phyloP scores from a whole-genome alignment of 73 alveolate genomes.

The Loxodes magnus region DNA sequence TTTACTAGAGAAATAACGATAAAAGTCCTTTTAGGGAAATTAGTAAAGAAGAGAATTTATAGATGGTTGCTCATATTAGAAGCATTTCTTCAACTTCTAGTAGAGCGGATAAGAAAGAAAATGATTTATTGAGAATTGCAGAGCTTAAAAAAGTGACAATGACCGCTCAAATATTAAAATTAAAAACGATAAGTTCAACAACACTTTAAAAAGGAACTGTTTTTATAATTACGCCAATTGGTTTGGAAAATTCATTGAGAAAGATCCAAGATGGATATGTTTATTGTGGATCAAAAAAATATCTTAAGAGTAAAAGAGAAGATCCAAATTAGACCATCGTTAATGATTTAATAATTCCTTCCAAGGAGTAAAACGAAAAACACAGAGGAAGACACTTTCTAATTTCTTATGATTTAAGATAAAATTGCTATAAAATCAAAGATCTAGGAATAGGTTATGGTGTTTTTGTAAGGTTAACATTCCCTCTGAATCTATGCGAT shows the following conservation, averaged over 20 bases:
- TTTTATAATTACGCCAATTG: conserved; percentile 35
- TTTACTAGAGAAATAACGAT: too few species aligned
- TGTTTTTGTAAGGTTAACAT: conserved; percentile 34
- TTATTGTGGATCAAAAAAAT: conserved; percentile 49
- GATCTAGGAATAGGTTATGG: conserved; percentile 63
- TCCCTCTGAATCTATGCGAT: conserved; percentile 43
- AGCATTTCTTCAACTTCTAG: too few species aligned
- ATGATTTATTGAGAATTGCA: too few species aligned
- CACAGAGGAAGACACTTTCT: conserved; percentile 48
- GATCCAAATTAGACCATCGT: conserved; percentile 20
- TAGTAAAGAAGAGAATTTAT: too few species aligned
- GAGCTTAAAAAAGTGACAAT: too few species aligned
- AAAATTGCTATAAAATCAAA: conserved; percentile 19
- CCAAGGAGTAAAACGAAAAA: conserved; percentile 30
- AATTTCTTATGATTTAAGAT: conserved; percentile 26
- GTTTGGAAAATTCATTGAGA: conserved; percentile 40
- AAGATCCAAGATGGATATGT: conserved; percentile 54
- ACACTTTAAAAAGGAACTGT: neutral
- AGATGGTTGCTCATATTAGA: too few species aligned
- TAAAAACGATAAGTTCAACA: conserved; percentile 1
- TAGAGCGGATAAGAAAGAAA: too few species aligned
- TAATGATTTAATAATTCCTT: conserved; percentile 31
- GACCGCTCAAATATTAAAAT: too few species aligned
- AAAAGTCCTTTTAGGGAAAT: too few species aligned
- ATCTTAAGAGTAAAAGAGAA: neutral